A percentile compares a stretch with the other conserved stretches of the same genome.
Conservation (phyloP, 768 basidiomycete species). For the Tylopilus intermedius region DNA sequence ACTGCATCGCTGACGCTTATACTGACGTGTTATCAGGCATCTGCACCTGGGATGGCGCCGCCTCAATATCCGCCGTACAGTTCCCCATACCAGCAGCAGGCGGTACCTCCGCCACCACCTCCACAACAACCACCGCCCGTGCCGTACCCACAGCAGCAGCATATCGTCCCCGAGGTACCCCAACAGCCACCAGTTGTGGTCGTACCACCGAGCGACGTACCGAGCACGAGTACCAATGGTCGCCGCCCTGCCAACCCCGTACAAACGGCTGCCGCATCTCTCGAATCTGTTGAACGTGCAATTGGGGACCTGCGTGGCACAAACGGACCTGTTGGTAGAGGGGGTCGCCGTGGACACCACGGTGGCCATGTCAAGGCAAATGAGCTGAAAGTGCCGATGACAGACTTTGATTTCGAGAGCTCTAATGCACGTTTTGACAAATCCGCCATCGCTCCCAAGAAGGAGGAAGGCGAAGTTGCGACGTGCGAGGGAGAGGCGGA, state of each 20-base stretch:
- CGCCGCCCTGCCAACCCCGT: conserved; percentile 45
- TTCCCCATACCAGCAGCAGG: conserved; percentile 30
- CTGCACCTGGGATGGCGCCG: conserved; percentile 38
- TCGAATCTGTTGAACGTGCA: conserved; percentile 65
- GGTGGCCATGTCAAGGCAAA: conserved; percentile 28
- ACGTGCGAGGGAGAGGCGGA: conserved; percentile 30
- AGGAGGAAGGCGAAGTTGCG: conserved; percentile 30
- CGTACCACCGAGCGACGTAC: conserved; percentile 22
- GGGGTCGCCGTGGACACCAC: conserved; percentile 34
- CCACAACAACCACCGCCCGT: conserved; percentile 28
- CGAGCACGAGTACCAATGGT: conserved; percentile 23
- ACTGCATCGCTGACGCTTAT: background rate
- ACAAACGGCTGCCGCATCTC: conserved; percentile 67
- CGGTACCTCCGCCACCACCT: conserved; percentile 29
- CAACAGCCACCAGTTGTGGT: conserved; percentile 16
- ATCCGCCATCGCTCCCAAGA: conserved; percentile 43
- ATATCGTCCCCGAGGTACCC: conserved; percentile 24
- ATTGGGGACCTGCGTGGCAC: conserved; percentile 46
- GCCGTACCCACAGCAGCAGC: conserved; percentile 25
- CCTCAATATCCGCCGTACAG: conserved; percentile 28
- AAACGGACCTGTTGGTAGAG: conserved; percentile 34
- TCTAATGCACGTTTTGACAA: conserved; percentile 83
- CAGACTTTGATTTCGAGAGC: conserved; percentile 78
- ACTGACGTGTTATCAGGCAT: conserved; percentile 38
- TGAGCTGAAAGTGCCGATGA: conserved; percentile 56